Conservation (phyloP, 2,329 filamentous ascomycete genomes). For the Penicillium palitans region DNA sequence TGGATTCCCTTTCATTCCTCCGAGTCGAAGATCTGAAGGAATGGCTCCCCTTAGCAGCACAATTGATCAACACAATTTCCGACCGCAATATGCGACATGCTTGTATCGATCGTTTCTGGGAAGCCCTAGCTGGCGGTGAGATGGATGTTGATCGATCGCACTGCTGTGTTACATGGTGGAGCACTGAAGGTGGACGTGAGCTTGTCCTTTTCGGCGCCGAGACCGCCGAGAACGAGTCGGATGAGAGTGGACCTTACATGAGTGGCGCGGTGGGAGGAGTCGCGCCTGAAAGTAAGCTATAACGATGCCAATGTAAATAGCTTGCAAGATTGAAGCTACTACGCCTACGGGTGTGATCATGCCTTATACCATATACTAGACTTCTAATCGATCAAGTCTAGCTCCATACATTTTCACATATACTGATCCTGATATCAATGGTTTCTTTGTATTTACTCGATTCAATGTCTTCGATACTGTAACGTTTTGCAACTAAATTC, state of each 20-base stretch:
- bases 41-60: conserved; percentile 73
- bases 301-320: conserved; percentile 19
- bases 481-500: conserved; percentile 50
- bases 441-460: not conserved
- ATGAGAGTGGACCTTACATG: conserved; percentile 50
- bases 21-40: conserved; percentile 70
- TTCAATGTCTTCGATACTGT: not conserved
- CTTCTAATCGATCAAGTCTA: not conserved
- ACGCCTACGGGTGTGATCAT: conserved; percentile 8
- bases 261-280: conserved; percentile 53
- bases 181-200: conserved; percentile 61
- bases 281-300: conserved; percentile 52
- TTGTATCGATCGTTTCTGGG: conserved; percentile 73
- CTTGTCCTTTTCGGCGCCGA: conserved; percentile 52
- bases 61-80: conserved; percentile 64
- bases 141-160: conserved; percentile 84
- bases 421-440: not conserved
- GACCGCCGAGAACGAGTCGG: conserved; percentile 12
- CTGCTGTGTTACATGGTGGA: conserved; percentile 85
- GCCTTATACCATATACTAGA: conserved; percentile 16
- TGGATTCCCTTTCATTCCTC: conserved; percentile 76
- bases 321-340: not conserved
- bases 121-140: conserved; percentile 75
- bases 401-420: not conserved
- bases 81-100: conserved; percentile 63